Conservation (phyloP, 2,329 filamentous ascomycete species). For the Furcasterigmium furcatum region DNA sequence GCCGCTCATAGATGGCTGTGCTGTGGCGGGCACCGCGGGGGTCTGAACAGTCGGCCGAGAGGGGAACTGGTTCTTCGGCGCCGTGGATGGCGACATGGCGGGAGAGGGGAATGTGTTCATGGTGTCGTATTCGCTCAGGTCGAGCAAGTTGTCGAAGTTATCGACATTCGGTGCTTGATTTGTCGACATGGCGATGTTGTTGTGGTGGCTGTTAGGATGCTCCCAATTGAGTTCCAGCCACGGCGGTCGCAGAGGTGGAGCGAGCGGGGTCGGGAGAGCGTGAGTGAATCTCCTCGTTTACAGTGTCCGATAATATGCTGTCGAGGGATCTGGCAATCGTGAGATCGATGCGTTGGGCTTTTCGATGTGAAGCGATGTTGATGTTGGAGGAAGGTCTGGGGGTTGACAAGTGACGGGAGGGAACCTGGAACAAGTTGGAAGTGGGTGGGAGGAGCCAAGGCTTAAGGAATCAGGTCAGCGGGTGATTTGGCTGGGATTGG, state of each 20-base stretch:
- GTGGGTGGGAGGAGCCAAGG: conserved; percentile 1
- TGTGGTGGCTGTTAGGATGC: too few relatives aligned
- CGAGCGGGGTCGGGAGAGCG: too few relatives aligned
- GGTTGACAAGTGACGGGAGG: conserved; percentile 1
- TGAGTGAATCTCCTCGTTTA: too few relatives aligned
- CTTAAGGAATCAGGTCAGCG: not conserved
- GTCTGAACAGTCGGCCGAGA: conserved; percentile 49
- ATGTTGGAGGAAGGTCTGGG: not conserved
- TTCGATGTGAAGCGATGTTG: too few relatives aligned
- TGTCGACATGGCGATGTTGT: conserved; percentile 2
- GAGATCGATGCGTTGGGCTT: too few relatives aligned
- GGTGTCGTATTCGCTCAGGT: conserved; percentile 61
- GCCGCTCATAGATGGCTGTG: conserved; percentile 63
- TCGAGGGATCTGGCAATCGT: not conserved
- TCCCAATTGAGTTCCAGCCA: not conserved
- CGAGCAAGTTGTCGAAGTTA: conserved; percentile 55
- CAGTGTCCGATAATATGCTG: too few relatives aligned
- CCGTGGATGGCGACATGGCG: conserved; percentile 50
- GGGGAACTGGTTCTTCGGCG: conserved; percentile 50
- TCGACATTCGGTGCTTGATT: conserved; percentile 36
- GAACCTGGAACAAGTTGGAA: not conserved
- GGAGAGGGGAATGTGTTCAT: conserved; percentile 56
- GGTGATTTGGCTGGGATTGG: conserved; percentile 1
- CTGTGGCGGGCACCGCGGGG: conserved; percentile 47
- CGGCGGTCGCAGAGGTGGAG: not conserved